phyloP scores from a whole-genome alignment of 169 alveolate species.

The Cryptosporidium sp. region DNA sequence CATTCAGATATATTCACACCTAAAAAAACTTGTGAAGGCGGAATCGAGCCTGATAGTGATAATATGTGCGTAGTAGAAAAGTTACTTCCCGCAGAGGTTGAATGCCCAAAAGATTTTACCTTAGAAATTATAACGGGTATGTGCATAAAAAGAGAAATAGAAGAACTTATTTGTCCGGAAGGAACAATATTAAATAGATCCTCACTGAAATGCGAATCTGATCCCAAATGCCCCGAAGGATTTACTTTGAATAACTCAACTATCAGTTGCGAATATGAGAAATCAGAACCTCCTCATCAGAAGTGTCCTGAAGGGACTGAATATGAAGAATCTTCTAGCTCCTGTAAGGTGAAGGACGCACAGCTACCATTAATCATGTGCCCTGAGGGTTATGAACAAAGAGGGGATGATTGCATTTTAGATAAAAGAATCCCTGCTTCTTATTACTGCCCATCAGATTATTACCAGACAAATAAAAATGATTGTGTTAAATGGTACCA shows the following conservation, averaged over 20 bases:
- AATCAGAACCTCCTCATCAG: conserved; percentile 58
- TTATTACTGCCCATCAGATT: conserved; percentile 60
- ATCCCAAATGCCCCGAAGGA: conserved; percentile 46
- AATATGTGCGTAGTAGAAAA: conserved; percentile 69
- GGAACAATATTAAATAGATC: conserved; percentile 36
- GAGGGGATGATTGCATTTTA: conserved; percentile 63
- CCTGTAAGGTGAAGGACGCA: conserved; percentile 66
- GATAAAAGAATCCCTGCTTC: conserved; percentile 68
- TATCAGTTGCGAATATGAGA: conserved; percentile 41
- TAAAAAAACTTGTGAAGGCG: conserved; percentile 70
- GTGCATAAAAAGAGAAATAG: conserved; percentile 58
- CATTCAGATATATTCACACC: conserved; percentile 55
- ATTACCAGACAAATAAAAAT: conserved; percentile 63
- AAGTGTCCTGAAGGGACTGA: conserved; percentile 75
- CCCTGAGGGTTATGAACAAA: conserved; percentile 69
- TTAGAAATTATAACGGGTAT: conserved; percentile 57
- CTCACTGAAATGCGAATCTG: conserved; percentile 61
- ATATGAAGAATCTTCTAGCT: conserved; percentile 36
- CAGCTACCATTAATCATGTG: conserved; percentile 73
- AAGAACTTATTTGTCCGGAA: conserved; percentile 61
- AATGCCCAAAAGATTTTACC: conserved; percentile 65
- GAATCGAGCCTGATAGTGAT: conserved; percentile 73
- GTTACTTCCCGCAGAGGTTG: conserved; percentile 70
- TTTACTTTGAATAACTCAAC: conserved; percentile 49
- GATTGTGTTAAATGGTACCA: conserved; percentile 73